These are phyloP conservation scores for Abrus pulchellus DNA, from an alignment of 306 rosid genomes.

Conservation along the genomic window DNA sequence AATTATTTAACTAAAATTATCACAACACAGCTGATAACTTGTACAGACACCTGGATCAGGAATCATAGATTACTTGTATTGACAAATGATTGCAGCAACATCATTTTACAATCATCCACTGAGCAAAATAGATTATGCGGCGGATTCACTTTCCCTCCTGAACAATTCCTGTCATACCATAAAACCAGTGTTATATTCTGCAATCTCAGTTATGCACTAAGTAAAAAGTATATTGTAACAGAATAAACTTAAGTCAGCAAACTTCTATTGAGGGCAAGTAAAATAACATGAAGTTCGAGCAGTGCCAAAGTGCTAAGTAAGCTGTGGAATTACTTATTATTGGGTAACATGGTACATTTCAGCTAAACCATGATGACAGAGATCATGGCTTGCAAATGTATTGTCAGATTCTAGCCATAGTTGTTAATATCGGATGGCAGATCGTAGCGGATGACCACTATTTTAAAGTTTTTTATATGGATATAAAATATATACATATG, in stretches of 20 bases:
- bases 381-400: slow-evolving; percentile 29
- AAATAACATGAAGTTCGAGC: background rate
- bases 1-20: slow-evolving; percentile 37
- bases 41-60: slow-evolving; percentile 44
- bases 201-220: slow-evolving; percentile 30
- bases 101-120: slow-evolving; percentile 41
- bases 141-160: slow-evolving; percentile 55
- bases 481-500: too few species aligned
- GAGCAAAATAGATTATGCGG: slow-evolving; percentile 45
- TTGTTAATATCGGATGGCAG: too few species aligned
- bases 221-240: background rate
- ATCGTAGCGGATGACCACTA: too few species aligned
- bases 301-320: background rate
- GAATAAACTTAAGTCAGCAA: slow-evolving; percentile 18
- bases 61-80: slow-evolving; percentile 22
- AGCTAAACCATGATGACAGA: slow-evolving; percentile 21
- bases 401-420: background rate
- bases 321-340: slow-evolving; percentile 4
- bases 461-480: too few species aligned
- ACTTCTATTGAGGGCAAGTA: background rate
- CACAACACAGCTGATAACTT: slow-evolving; percentile 37
- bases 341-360: background rate
- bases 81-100: slow-evolving; percentile 42
- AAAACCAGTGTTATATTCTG: slow-evolving; percentile 35
- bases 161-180: slow-evolving; percentile 53